Evolutionary conservation across 2,329 filamentous ascomycete genomes (phyloP).

Genomic region (Amphichorda felina): DNA sequence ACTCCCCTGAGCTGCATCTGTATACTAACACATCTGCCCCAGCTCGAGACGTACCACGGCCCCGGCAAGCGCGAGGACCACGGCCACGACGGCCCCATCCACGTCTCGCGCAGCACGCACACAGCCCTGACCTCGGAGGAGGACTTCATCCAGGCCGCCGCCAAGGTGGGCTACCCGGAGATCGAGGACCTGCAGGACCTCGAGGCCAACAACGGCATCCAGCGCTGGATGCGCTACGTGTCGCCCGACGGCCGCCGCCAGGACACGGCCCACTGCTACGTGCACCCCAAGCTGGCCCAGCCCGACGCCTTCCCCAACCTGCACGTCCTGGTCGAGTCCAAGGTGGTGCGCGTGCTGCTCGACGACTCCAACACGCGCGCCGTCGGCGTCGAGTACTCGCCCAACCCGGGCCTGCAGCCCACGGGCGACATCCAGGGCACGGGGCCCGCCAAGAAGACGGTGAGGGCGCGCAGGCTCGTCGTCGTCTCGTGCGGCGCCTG

Average conservation of each 20-base stretch:
- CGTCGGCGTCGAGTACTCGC: conserved; percentile 37
- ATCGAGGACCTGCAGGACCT: conserved; percentile 36
- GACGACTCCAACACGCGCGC: conserved; percentile 33
- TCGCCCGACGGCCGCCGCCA: conserved; percentile 35
- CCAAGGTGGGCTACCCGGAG: conserved; percentile 31
- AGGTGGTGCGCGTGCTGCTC: conserved; percentile 40
- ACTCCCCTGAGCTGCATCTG: no score
- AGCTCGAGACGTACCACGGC: conserved; percentile 41
- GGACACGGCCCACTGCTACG: conserved; percentile 38
- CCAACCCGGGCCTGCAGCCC: conserved; percentile 7
- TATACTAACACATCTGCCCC: not conserved
- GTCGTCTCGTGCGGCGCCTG: conserved; percentile 26
- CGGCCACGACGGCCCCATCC: conserved; percentile 33
- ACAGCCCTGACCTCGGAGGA: conserved; percentile 22
- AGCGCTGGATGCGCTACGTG: conserved; percentile 31
- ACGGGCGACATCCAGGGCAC: not conserved
- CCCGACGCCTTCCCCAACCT: conserved; percentile 36
- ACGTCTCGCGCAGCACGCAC: conserved; percentile 34
- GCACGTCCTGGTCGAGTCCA: conserved; percentile 39
- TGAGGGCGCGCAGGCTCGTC: conserved; percentile 34
- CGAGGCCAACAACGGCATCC: conserved; percentile 22
- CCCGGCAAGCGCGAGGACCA: conserved; percentile 16
- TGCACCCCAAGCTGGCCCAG: conserved; percentile 39
- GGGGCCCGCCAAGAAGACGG: not conserved
- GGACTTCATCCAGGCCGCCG: conserved; percentile 32